Evolutionary conservation across 805 yeast genomes (phyloP).

Genomic region (Sugiyamaella qingdaonensis): DNA sequence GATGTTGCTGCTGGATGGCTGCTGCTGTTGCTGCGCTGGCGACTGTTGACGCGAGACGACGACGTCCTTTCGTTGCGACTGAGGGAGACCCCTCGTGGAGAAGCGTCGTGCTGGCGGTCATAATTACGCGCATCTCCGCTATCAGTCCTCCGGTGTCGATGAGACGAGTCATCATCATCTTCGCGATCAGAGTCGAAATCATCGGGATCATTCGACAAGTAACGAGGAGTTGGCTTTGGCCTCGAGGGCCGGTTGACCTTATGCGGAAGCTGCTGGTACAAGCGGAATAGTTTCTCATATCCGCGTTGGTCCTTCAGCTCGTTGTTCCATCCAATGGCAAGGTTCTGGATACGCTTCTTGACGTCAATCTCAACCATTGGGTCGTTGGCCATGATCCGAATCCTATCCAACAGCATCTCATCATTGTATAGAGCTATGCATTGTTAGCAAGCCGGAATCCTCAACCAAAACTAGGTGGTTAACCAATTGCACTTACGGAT

Average conservation of each 20-base stretch:
- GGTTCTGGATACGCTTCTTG: conserved; percentile 42
- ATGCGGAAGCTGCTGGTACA: conserved; percentile 45
- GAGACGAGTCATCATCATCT: conserved; percentile 17
- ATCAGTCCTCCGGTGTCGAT: not conserved
- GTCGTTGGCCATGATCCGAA: conserved; percentile 49
- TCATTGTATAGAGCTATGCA: conserved; percentile 53
- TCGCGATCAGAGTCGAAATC: conserved; percentile 23
- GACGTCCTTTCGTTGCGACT: not conserved
- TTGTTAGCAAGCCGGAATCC: not conserved
- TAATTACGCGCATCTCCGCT: conserved; percentile 3
- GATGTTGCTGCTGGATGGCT: not conserved
- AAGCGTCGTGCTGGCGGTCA: not conserved
- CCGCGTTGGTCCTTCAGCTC: conserved; percentile 50
- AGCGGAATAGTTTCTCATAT: conserved; percentile 44
- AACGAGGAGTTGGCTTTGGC: conserved; percentile 16
- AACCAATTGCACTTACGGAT: conserved; percentile 20
- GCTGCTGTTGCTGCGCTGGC: not conserved
- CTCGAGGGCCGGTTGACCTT: conserved; percentile 10
- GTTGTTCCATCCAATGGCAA: conserved; percentile 64
- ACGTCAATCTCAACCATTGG: conserved; percentile 40
- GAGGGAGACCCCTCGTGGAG: not conserved
- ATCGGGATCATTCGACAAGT: conserved; percentile 19
- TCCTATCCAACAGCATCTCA: conserved; percentile 58
- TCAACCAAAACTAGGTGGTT: not conserved
- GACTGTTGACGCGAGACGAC: not conserved